Conservation (phyloP, 176 grass and related monocot genomes). For the Aegilops bicornis region DNA sequence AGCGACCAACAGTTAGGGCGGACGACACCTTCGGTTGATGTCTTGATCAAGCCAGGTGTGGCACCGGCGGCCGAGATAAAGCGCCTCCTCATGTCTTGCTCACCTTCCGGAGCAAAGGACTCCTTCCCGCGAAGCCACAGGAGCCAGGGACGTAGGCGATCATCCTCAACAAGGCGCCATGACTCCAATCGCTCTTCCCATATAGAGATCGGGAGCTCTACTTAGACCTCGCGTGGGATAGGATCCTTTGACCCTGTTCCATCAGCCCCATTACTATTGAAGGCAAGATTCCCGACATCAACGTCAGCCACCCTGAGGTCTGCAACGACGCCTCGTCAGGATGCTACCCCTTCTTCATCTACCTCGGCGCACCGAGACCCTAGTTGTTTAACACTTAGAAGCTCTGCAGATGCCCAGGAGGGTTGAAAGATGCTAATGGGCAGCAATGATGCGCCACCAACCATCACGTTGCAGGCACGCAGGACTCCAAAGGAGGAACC, state of each 20-base stretch:
- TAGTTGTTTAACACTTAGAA: neutral
- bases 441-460: neutral
- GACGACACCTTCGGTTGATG: neutral
- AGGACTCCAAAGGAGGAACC: neutral
- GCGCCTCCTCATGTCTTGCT: no score
- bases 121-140: no score
- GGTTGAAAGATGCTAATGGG: neutral
- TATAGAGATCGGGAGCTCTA: neutral
- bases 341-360: neutral
- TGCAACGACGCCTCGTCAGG: neutral
- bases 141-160: no score
- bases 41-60: no score
- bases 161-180: no score
- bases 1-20: neutral
- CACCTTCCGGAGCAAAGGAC: no score
- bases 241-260: neutral
- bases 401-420: neutral
- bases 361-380: neutral
- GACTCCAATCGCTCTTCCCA: neutral
- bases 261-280: neutral
- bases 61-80: no score
- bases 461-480: neutral
- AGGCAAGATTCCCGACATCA: neutral
- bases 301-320: neutral
- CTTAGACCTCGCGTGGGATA: neutral